Evolutionary conservation across 2,329 filamentous ascomycete genomes (phyloP).

Genomic region (Zymoseptoria pseudotritici): DNA sequence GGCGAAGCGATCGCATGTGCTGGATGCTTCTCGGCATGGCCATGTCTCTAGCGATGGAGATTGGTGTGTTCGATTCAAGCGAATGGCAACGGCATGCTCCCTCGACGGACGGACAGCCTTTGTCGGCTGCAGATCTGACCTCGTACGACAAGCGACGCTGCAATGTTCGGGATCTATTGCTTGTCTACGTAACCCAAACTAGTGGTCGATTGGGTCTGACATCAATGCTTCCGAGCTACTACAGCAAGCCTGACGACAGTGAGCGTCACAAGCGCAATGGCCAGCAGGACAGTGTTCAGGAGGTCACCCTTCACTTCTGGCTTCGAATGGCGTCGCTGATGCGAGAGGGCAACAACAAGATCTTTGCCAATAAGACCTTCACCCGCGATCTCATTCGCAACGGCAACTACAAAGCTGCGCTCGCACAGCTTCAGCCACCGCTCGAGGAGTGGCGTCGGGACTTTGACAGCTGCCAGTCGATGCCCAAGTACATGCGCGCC

Average conservation of each 20-base stretch:
- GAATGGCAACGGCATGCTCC: slow-evolving; percentile 52
- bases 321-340: slow-evolving; percentile 87
- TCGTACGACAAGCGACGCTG: slow-evolving; percentile 68
- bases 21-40: slow-evolving; percentile 96
- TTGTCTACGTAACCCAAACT: slow-evolving; percentile 91
- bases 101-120: slow-evolving; percentile 27
- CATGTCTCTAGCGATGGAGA: slow-evolving; percentile 81
- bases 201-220: slow-evolving; percentile 87
- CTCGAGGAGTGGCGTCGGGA: slow-evolving; percentile 72
- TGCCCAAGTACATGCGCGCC: slow-evolving; percentile 54
- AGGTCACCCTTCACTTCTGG: slow-evolving; percentile 73
- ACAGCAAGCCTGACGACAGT: slow-evolving; percentile 32
- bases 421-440: slow-evolving; percentile 74
- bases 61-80: slow-evolving; percentile 90
- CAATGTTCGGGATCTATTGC: slow-evolving; percentile 75
- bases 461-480: slow-evolving; percentile 59
- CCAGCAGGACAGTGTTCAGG: slow-evolving; percentile 35
- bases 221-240: slow-evolving; percentile 69
- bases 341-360: slow-evolving; percentile 78
- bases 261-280: slow-evolving; percentile 23
- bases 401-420: slow-evolving; percentile 71
- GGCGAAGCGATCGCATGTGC: slow-evolving; percentile 85
- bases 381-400: slow-evolving; percentile 84
- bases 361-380: slow-evolving; percentile 81
- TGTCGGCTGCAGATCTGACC: slow-evolving; percentile 55